These are phyloP conservation scores for Arabidopsis suecica DNA, from an alignment of 345 rosid species.

Conservation along the genomic window DNA sequence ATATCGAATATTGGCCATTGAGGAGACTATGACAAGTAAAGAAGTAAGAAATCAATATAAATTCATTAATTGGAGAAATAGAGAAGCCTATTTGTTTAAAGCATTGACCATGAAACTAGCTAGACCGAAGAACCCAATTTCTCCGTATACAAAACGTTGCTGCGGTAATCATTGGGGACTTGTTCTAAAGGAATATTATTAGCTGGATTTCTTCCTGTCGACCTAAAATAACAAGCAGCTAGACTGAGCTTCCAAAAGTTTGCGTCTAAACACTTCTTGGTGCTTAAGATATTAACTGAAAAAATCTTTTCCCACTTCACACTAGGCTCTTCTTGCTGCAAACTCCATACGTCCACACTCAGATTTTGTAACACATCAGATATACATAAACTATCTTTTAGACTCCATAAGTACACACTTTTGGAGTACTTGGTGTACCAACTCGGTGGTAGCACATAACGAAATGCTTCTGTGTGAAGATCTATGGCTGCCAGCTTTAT, in stretches of 20 bases:
- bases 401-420: background rate
- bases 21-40: background rate
- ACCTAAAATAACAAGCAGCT: background rate
- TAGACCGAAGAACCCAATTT: background rate
- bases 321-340: constrained; percentile 24
- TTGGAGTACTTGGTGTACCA: background rate
- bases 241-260: constrained; percentile 20
- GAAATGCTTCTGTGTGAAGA: background rate
- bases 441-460: background rate
- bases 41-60: no score
- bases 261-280: background rate
- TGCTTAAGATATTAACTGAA: background rate
- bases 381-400: background rate
- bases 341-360: constrained; percentile 10
- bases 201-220: background rate
- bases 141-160: no score
- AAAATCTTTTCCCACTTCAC: constrained; percentile 15
- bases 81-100: no score
- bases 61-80: no score
- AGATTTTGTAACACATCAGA: constrained; percentile 27
- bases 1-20: background rate
- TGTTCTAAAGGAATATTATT: background rate
- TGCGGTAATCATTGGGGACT: no score
- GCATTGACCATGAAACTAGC: background rate
- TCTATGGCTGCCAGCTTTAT: background rate